Base-by-base conservation (phyloP, 2,329 filamentous ascomycete genomes). In the Allantophomopsis cytisporea region DNA sequence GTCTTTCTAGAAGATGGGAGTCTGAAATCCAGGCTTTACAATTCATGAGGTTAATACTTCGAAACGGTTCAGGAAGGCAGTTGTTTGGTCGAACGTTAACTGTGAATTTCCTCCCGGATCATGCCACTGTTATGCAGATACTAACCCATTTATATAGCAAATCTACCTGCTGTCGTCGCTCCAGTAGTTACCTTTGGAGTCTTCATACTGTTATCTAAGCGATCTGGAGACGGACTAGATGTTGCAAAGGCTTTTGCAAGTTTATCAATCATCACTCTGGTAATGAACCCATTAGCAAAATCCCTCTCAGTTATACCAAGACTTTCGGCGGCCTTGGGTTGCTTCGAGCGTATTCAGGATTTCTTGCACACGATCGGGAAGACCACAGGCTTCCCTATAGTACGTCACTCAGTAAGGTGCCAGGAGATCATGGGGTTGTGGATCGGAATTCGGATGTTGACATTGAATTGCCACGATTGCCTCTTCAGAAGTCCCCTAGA, bases 241-340 rank as follows among this genome's bases (percentile, higher is more conserved):
- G 15, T 39, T 39, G 23, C 36, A 35, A 13, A 7, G 43, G 45
- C 62, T 12, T 68, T 66, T 35, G 62, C 64, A 0, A 58, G 59
- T 0, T 40, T 66, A 1, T 64, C 63, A 1, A 55, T 64, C 12
- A 57, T 66, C 12, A 47, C 59, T 1, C 49, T 67, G 0, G 45
- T 66, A 13, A 45, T 57, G 2, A 47, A 52, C 7, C 63, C 63
- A 1, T 52, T 67, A 13, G 60, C 59, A 31, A 54, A 48, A 31
- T 46, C 66, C 37, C 59, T 67, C 21, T 54, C 60, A 41, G 48
- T 50, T 0, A 51, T 65, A 13, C 58, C 64, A 2, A 45, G 53
- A 12, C 36, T 66, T 16, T 57, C 56, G 18, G 54, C 61, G 7
- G 59, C 55, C 1, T 35, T 62, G 13, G 60, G 60, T 0, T 64